Evolutionary conservation across 2,329 filamentous ascomycete species (phyloP), one percentile per base, ranked within the genome.

Genomic region (Drechmeria coniospora): DNA sequence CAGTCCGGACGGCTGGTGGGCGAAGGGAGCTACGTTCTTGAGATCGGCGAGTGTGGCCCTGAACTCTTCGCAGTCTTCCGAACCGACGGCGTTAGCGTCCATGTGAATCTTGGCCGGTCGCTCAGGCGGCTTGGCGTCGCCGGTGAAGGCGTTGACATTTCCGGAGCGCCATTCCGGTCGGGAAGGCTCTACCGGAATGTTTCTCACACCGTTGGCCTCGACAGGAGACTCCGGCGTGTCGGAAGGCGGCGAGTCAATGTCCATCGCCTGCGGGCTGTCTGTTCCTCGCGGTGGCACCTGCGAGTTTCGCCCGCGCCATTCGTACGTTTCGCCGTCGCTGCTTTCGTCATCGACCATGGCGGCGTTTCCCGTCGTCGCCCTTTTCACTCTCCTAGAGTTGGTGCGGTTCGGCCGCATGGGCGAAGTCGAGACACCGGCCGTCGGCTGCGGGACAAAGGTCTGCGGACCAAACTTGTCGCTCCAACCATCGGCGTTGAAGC

Each of bases 241-340:
- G 42, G 32, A 37, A 20, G 42, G 49, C 27, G 68, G 66, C 4
- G 65, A 59, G 39, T 77, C 72, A 27, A 77, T 74, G 36, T 77
- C 72, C 72, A 77, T 77, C 10, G 70, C 68, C 32, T 63, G 67
- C 3, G 68, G 65, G 35, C 63, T 70, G 20, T 56, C 56, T 8
- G 47, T 45, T 13, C 38, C 35, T 5, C 35, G 31, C 3, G 46
- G 40, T 15, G 44, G 43, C 9, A 40, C 32, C 20, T 50, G 44
- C 5, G 43, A 35, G 26, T 53, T 52, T 30, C 51, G 44, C 24
- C 51, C 49, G 21, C 44, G 34, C 51, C 52, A 47, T 21, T 52
- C 36, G 6, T 47, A 41, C 5, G 35, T 39, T 30, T 53, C 57
- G 23, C 60, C 59, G 5, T 59, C 57, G 21, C 56, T 62, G 28